Conservation (phyloP, 495 filamentous ascomycete species). For the Daldinia grandis region DNA sequence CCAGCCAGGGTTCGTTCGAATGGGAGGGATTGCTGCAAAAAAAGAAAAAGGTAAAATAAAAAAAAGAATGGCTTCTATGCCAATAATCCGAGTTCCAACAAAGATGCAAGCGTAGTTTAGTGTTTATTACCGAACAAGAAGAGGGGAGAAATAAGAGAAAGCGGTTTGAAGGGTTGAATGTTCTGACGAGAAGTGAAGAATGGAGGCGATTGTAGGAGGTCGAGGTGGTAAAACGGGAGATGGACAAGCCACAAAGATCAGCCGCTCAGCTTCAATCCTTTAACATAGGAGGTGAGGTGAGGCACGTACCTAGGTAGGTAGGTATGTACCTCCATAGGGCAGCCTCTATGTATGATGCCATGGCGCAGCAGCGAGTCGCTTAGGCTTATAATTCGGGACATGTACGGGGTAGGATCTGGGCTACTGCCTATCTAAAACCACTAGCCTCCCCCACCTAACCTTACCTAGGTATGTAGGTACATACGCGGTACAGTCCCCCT, state of each 20-base stretch:
- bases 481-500: background rate
- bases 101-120: slow-evolving; percentile 3
- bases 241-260: slow-evolving; percentile 38
- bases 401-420: slow-evolving; percentile 16
- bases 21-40: slow-evolving; percentile 10
- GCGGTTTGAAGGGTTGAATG: slow-evolving; percentile 12
- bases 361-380: slow-evolving; percentile 22
- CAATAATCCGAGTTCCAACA: slow-evolving; percentile 2
- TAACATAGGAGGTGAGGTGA: no score
- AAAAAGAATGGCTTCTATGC: slow-evolving; percentile 3
- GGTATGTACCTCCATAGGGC: no score
- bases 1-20: slow-evolving; percentile 42
- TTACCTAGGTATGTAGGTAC: no score
- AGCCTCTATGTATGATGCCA: slow-evolving; percentile 25
- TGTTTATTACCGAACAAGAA: slow-evolving; percentile 16
- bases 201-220: slow-evolving; percentile 12
- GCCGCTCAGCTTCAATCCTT: slow-evolving; percentile 31
- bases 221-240: slow-evolving; percentile 21
- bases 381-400: slow-evolving; percentile 3
- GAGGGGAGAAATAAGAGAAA: slow-evolving; percentile 8
- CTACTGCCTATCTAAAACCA: slow-evolving; percentile 7
- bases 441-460: slow-evolving; percentile 14
- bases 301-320: no score
- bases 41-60: background rate
- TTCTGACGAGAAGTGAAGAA: slow-evolving; percentile 9